These are phyloP conservation scores for Metschnikowia vanudenii DNA, from an alignment of 805 yeast species.

Conservation along the genomic window DNA sequence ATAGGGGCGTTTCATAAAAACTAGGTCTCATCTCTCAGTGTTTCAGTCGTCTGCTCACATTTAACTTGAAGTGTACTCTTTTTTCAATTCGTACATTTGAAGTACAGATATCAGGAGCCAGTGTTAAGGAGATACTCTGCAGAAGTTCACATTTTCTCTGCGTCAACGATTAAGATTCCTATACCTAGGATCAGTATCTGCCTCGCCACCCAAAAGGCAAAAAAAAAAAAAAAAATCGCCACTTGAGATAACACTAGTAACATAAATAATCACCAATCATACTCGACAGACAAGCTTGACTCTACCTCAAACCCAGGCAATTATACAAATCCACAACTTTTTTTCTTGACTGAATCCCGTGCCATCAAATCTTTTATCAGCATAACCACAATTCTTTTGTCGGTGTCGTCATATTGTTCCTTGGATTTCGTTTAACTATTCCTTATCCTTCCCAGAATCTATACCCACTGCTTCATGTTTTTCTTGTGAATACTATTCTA, in stretches of 20 bases:
- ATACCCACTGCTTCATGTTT: constrained; percentile 3
- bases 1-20: too few relatives aligned
- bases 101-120: background rate
- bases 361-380: background rate
- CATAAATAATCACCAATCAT: background rate
- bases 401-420: background rate
- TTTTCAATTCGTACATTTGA: too few relatives aligned
- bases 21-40: too few relatives aligned
- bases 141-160: background rate
- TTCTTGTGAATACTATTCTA: constrained; percentile 3
- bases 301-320: background rate
- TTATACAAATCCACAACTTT: background rate
- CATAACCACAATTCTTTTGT: background rate
- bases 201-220: constrained; percentile 8
- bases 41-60: too few relatives aligned
- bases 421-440: background rate
- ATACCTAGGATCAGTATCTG: constrained; percentile 1
- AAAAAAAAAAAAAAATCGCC: constrained; percentile 7
- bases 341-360: too few relatives aligned
- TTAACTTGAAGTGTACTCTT: too few relatives aligned
- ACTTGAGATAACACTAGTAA: background rate
- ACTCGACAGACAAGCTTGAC: background rate
- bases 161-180: background rate
- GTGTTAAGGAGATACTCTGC: too few relatives aligned
- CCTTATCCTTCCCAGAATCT: background rate